Percentiles rank a stretch among this genome's conserved stretches.
phyloP scores from a whole-genome alignment of 2,329 filamentous ascomycete species.

The Thielaviopsis euricoi region DNA sequence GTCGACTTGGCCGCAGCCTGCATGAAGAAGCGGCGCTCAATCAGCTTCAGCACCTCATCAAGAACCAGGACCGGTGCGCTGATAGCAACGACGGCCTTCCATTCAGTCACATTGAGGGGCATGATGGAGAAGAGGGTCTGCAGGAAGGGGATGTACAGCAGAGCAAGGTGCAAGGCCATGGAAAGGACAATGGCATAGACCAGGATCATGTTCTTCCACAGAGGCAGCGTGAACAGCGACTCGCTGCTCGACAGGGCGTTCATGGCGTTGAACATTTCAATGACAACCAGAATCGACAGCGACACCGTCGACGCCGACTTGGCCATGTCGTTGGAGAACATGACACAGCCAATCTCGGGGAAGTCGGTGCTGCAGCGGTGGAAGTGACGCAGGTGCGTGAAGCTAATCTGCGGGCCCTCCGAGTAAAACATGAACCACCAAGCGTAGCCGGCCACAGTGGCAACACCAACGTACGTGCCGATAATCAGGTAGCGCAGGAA shows the following conservation, averaged over 20 bases:
- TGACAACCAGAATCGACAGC: slow-evolving; percentile 81
- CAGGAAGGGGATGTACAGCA: slow-evolving; percentile 81
- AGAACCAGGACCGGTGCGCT: slow-evolving; percentile 82
- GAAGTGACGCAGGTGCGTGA: slow-evolving; percentile 82
- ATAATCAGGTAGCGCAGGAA: slow-evolving; percentile 97
- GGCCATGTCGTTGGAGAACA: slow-evolving; percentile 75
- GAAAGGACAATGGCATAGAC: slow-evolving; percentile 86
- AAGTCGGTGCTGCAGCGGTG: slow-evolving; percentile 79
- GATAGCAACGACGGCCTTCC: slow-evolving; percentile 78
- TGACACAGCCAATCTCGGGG: slow-evolving; percentile 76
- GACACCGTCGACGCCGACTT: slow-evolving; percentile 88
- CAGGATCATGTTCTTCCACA: slow-evolving; percentile 99
- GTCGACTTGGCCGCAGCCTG: slow-evolving; percentile 24
- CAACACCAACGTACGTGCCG: slow-evolving; percentile 82
- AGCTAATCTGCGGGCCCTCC: slow-evolving; percentile 76
- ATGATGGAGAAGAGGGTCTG: slow-evolving; percentile 83
- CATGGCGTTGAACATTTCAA: slow-evolving; percentile 99
- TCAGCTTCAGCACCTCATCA: slow-evolving; percentile 66
- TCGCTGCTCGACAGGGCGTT: slow-evolving; percentile 94
- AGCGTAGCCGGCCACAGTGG: slow-evolving; percentile 93
- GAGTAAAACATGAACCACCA: slow-evolving; percentile 99
- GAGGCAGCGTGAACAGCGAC: slow-evolving; percentile 75
- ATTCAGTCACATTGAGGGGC: slow-evolving; percentile 71
- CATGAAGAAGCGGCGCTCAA: slow-evolving; percentile 53
- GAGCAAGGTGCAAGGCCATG: slow-evolving; percentile 87